phyloP scores from a whole-genome alignment of 768 basidiomycete species.

The Naganishia onofrii region DNA sequence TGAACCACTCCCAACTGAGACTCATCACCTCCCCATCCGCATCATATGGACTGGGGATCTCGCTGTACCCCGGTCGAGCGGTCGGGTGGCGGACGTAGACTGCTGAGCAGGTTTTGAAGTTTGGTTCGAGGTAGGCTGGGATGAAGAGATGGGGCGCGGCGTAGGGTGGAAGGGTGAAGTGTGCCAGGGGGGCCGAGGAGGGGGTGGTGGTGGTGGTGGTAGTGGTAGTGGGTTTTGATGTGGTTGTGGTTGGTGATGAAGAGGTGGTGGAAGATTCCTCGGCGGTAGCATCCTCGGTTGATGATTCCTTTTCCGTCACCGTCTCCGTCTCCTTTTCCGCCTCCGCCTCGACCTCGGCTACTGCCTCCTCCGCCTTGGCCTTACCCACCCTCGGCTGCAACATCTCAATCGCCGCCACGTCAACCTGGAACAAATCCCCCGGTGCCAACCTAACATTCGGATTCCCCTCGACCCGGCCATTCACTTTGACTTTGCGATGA shows the following conservation, averaged over 20 bases:
- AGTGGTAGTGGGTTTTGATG: conserved; percentile 26
- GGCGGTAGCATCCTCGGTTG: conserved; percentile 23
- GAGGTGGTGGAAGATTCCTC: too few relatives aligned
- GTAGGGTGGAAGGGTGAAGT: conserved; percentile 80
- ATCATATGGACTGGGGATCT: conserved; percentile 92
- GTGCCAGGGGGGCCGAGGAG: conserved; percentile 41
- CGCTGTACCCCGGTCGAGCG: conserved; percentile 83
- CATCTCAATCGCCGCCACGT: conserved; percentile 75
- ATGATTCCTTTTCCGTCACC: conserved; percentile 30
- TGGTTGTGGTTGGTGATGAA: too few relatives aligned
- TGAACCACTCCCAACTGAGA: conserved; percentile 90
- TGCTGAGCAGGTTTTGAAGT: conserved; percentile 82
- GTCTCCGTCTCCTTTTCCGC: conserved; percentile 27
- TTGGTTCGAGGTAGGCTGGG: conserved; percentile 82
- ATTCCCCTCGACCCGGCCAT: conserved; percentile 81
- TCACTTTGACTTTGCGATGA: conserved; percentile 80
- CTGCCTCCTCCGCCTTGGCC: conserved; percentile 26
- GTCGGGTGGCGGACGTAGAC: conserved; percentile 95
- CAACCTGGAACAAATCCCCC: conserved; percentile 88
- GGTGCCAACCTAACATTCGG: conserved; percentile 85
- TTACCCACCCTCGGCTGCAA: conserved; percentile 52
- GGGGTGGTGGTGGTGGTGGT: conserved; percentile 27
- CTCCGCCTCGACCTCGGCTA: conserved; percentile 22
- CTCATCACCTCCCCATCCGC: conserved; percentile 91
- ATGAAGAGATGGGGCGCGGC: conserved; percentile 90